Conservation (phyloP, 2,329 filamentous ascomycete species). For the Alternaria infectoria region DNA sequence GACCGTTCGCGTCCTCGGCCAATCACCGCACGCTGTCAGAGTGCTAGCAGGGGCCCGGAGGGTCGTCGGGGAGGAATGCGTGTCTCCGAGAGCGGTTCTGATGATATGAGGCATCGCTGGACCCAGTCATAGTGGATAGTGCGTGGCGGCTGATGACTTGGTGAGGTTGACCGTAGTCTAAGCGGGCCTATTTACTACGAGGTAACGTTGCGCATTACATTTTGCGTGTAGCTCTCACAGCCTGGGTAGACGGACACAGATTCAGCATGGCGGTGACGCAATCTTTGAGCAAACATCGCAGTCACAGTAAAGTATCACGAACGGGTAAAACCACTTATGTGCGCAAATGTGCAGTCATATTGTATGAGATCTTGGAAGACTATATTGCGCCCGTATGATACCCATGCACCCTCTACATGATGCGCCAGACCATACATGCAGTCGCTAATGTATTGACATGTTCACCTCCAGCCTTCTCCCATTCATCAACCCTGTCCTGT, state of each 20-base stretch:
- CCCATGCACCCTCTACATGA: conserved; percentile 31
- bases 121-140: conserved; percentile 13
- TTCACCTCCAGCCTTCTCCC: not conserved
- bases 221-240: not conserved
- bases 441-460: conserved; percentile 22
- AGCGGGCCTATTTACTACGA: not conserved
- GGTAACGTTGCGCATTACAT: not conserved
- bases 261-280: conserved; percentile 1
- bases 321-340: not conserved
- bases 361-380: conserved; percentile 8
- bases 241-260: not conserved
- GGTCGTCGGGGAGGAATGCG: conserved; percentile 24
- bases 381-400: conserved; percentile 26
- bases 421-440: conserved; percentile 34
- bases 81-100: conserved; percentile 23
- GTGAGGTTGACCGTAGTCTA: not conserved
- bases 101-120: not conserved
- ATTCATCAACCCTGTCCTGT: not conserved
- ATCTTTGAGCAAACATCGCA: not conserved
- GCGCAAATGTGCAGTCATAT: conserved; percentile 4
- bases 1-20: conserved; percentile 8
- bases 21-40: not conserved
- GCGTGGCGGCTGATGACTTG: not conserved
- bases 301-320: not conserved
- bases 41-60: conserved; percentile 10